Percentiles rank a stretch among this genome's conserved stretches.
Evolutionary conservation across 2,329 filamentous ascomycete species (phyloP).

Genomic region (Sporothrix dimorphospora): DNA sequence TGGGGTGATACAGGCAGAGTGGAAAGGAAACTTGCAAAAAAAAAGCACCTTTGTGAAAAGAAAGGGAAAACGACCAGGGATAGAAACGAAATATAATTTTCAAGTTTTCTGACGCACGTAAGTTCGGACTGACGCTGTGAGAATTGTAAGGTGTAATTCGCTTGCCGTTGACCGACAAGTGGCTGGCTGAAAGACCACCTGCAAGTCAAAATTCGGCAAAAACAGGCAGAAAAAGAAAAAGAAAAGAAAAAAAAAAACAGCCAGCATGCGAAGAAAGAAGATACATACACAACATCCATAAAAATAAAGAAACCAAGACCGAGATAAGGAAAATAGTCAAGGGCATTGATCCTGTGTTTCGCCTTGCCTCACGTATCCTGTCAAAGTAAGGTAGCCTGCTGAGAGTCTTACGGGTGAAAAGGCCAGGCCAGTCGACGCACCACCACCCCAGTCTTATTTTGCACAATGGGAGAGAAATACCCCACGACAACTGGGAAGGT

Average conservation of each 20-base stretch:
- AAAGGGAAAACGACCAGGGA: too few species aligned
- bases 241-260: not conserved
- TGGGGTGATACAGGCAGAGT: not conserved
- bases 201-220: not conserved
- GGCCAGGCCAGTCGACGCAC: not conserved
- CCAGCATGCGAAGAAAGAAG: not conserved
- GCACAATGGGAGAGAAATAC: not conserved
- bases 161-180: not conserved
- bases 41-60: too few species aligned
- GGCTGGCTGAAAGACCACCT: slow-evolving; percentile 1
- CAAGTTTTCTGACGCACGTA: not conserved
- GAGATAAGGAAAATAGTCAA: not conserved
- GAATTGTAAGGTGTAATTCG: not conserved
- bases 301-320: not conserved
- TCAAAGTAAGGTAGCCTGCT: not conserved
- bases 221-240: not conserved
- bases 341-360: not conserved
- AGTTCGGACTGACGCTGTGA: not conserved
- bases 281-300: not conserved
- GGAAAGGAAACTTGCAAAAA: too few species aligned
- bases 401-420: not conserved
- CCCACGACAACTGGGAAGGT: not conserved
- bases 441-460: not conserved
- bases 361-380: not conserved
- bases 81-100: too few species aligned